Percentiles rank a stretch among this genome's conserved stretches.
phyloP scores from a whole-genome alignment of 768 basidiomycete species.

The Tricholoma sp. region DNA sequence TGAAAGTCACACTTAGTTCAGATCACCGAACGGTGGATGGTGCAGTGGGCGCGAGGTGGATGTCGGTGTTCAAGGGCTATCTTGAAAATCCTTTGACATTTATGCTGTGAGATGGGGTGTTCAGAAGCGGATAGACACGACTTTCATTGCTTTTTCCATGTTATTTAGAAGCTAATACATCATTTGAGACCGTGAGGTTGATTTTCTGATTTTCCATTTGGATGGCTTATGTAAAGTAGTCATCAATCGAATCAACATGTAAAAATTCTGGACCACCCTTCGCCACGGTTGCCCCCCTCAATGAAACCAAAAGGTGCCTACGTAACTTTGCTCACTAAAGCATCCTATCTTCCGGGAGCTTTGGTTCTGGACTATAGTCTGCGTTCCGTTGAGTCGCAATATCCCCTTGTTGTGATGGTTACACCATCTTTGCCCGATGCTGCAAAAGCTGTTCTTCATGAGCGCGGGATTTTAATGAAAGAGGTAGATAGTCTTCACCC shows the following conservation, averaged over 20 bases:
- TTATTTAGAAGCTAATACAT: background rate
- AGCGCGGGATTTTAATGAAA: conserved; percentile 46
- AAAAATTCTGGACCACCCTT: background rate
- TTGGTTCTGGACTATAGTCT: conserved; percentile 58
- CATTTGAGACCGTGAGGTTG: background rate
- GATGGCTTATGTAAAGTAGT: background rate
- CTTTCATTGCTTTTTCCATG: background rate
- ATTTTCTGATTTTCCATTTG: background rate
- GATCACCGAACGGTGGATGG: conserved; percentile 98
- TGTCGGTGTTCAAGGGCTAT: conserved; percentile 91
- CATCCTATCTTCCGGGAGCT: conserved; percentile 59
- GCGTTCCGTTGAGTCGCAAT: conserved; percentile 48
- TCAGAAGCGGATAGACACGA: background rate
- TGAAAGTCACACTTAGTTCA: conserved; percentile 94
- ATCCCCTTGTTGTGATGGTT: conserved; percentile 78
- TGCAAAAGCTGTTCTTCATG: conserved; percentile 45
- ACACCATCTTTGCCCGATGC: conserved; percentile 52
- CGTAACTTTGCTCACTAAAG: conserved; percentile 73
- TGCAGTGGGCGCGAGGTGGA: conserved; percentile 89
- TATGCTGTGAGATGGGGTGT: conserved; percentile 62
- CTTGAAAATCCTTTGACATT: conserved; percentile 96
- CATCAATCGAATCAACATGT: no score
- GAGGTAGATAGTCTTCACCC: conserved; percentile 62
- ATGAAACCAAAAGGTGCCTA: conserved; percentile 51
- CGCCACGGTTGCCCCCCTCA: background rate